Evolutionary conservation across 2,329 filamentous ascomycete genomes (phyloP), one percentile per base, ranked within the genome.

Genomic region (Dothiorella sarmentorum): DNA sequence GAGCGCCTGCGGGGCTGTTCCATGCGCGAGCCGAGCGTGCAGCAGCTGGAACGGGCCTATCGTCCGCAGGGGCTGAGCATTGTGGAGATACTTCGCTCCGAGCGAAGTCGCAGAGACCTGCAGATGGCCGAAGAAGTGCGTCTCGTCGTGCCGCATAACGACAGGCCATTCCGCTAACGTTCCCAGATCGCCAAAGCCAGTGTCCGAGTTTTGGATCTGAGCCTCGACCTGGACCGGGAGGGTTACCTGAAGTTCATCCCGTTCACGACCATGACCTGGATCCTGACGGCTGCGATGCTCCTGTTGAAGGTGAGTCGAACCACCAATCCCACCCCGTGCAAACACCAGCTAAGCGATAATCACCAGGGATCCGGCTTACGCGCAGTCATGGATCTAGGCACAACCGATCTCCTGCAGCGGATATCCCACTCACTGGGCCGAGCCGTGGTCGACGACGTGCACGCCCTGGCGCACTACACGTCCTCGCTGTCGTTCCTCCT

Each of bases 331-430:
- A 4, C 2, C 13, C 5, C 3, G 1, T 51, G 4, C 13, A 15
- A 15, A 2, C 31, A n/a, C 29, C 27, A 35, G 31, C 45, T 17
- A 51, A 26, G 13, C 20, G 20, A 33, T 35, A 9, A n/a, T n/a
- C 37, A 13, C 7, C 45, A 51, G 45, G 45, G 45, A 37, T 22
- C 45, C 31, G 45, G 47, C n/a, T 35, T 52, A 17, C 47, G 47
- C 11, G 15, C 47, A 18, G 20, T 7, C 4, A 11, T 11, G 22
- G 47, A 52, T 38, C 20, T n/a, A n/a, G 20, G 33, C 33, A 52
- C 47, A 4, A 22, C 22, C 11, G 33, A 40, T 52, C 47, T 52
- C 4, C 33, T 52, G 2, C 27, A 29, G 3, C 47, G 47, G 10
- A 11, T 18, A 11, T 40, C 33, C 6, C 33, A 4, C 15, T 7